Base-by-base conservation (phyloP, 768 basidiomycete genomes). In the Xerocomellus dryophilus region DNA sequence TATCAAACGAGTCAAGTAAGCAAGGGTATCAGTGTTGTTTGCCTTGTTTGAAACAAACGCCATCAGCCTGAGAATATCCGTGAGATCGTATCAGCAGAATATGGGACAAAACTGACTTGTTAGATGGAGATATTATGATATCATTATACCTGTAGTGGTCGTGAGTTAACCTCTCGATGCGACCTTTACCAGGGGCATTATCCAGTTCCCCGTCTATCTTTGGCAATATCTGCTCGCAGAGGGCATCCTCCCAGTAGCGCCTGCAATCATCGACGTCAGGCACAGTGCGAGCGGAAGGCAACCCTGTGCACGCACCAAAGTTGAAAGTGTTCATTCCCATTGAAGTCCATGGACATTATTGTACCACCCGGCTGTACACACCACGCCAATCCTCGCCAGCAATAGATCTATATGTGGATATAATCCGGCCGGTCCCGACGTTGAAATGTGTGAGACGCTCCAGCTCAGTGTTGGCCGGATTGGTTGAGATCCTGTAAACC, bases 211-310 rank as follows among this genome's bases (percentile, higher is more conserved):
- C 63, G 31, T 73, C 69, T 29, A 76, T 68, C n/a, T 49, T 62
- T 15, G 72, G 73, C 25, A 76, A 47, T 18, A 56, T 56, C 7
- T 51, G 57, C 8, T 65, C 56, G 17, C 61, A 62, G 34, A 64
- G 51, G 15, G 55, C 34, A 31, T 77, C 71, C 45, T 76, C 75
- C 76, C 76, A 77, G 59, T 76, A 74, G 31, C 76, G 75, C 73
- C 73, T 74, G 18, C 20, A 43, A 47, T 17, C 18, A 14, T 23
- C 15, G 18, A 49, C 5, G 10, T 51, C 27, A 57, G 43, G 3
- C 31, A 35, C 21, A 23, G 38, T 29, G 18, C n/a, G 10, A 29
- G 39, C 20, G 21, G 20, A 25, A 39, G 4, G 12, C 23, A 31
- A 35, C 20, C 14, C 21, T 15, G 17, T 8, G 23, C 23, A 59